Evolutionary conservation across 148 eudicot genomes (phyloP).

Genomic region (Chenopodium suecicum): DNA sequence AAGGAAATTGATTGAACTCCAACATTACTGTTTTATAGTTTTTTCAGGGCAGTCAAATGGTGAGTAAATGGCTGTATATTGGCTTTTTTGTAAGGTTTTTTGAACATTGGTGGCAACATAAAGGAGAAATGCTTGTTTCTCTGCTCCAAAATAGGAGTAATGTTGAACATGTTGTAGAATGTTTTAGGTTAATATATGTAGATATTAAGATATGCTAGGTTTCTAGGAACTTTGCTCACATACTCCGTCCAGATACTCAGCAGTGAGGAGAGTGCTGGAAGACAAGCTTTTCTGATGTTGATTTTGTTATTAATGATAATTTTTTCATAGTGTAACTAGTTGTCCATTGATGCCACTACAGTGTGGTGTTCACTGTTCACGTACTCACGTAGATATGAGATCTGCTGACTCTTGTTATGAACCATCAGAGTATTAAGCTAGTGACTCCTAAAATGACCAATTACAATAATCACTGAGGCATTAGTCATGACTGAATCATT

Average conservation of each 20-base stretch:
- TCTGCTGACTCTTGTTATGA: too few species aligned
- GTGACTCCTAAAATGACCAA: too few species aligned
- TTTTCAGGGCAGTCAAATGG: not conserved
- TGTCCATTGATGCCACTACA: not conserved
- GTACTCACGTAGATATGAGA: too few species aligned
- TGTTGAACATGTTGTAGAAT: not conserved
- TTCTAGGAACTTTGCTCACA: not conserved
- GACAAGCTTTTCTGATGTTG: not conserved
- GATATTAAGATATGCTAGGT: not conserved
- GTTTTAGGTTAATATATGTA: not conserved
- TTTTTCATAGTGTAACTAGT: not conserved
- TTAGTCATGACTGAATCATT: not conserved
- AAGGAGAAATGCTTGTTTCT: not conserved
- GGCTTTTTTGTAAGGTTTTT: too few species aligned
- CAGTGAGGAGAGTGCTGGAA: not conserved
- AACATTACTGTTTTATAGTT: not conserved
- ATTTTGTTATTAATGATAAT: not conserved
- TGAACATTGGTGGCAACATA: not conserved
- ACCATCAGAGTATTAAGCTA: too few species aligned
- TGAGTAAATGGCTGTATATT: not conserved
- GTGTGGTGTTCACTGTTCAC: too few species aligned
- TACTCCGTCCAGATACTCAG: not conserved
- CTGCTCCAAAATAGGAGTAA: not conserved
- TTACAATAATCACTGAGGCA: too few species aligned
- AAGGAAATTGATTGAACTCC: not conserved